Base-by-base conservation (phyloP, 169 alveolate genomes). In the Plasmodium falciparum region DNA sequence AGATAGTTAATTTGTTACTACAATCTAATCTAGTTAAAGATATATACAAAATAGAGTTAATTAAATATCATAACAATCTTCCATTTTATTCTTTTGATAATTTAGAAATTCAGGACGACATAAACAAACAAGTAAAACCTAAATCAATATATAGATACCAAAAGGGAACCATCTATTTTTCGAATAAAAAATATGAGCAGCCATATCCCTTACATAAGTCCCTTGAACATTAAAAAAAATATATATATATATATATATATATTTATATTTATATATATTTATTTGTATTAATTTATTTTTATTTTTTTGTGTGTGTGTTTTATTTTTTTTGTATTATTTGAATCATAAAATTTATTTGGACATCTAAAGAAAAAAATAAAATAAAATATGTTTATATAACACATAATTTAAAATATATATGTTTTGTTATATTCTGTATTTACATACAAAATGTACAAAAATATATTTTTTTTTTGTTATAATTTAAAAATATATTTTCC, bases 11-110 rank as follows among this genome's bases (percentile, higher is more conserved):
- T 2, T 5, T 65, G 24, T 24, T 86, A 13, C 24, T 86, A 43
- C 33, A 86, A 6, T 47, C 58, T 20, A 62, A 13, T 45, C 39
- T 20, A 15, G 15, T 86, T 20, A 86, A 86, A 65, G 92, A 86
- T 54, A 72, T 61, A 1, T 86, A 86, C 20, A 71, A 72, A 72
- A 47, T 59, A 61, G 15, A 56, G 39, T 59, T 86, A 63, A 47
- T 72, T 11, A 86, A 86, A 39, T 24, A 86, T 61, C 92, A 86
- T 66, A 86, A 71, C 61, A 72, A 73, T 61, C 39, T 72, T 43
- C 88, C 92, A n/a, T 86, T 86, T 72, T 86, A 71, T 54, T 67
- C 70, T 15, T 86, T 86, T 72, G 62, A 71, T 26, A 75, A 86
- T 59, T 72, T 86, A 61, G 70, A 20, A 56, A 24, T 80, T 33